A percentile compares a stretch with the other conserved stretches of the same genome.
These are phyloP conservation scores for Myxozyma melibiosi DNA, from an alignment of 805 yeast species.

Conservation along the genomic window DNA sequence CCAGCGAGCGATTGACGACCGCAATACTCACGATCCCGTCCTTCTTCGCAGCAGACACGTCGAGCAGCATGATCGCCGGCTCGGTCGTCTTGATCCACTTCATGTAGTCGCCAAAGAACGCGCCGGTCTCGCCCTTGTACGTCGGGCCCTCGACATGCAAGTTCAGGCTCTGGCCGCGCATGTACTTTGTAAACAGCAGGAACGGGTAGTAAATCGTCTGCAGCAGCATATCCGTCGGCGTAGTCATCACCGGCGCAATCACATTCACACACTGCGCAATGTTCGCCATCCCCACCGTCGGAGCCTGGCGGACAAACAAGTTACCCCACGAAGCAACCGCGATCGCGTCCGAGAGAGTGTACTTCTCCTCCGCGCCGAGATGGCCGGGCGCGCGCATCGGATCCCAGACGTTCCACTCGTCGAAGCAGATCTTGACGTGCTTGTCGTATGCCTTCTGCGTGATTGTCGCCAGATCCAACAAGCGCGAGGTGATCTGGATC, in stretches of 20 bases:
- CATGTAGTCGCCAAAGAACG: constrained; percentile 7
- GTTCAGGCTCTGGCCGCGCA: constrained; percentile 42
- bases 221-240: constrained; percentile 36
- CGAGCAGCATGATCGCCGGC: constrained; percentile 39
- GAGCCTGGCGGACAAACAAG: constrained; percentile 42
- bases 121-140: constrained; percentile 40
- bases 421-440: constrained; percentile 41
- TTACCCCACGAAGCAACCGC: constrained; percentile 45
- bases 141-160: constrained; percentile 40
- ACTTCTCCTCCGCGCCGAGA: constrained; percentile 41
- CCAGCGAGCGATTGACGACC: constrained; percentile 40
- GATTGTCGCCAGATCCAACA: constrained; percentile 41
- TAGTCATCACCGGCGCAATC: constrained; percentile 45
- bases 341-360: constrained; percentile 42
- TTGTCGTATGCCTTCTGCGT: constrained; percentile 26
- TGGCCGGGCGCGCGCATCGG: constrained; percentile 40
- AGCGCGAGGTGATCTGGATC: constrained; percentile 39
- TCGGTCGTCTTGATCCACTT: constrained; percentile 37
- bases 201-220: constrained; percentile 43
- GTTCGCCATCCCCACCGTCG: constrained; percentile 42
- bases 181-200: constrained; percentile 40
- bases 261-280: constrained; percentile 40
- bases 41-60: constrained; percentile 38
- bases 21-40: constrained; percentile 39
- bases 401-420: constrained; percentile 48